Conservation (phyloP, 768 basidiomycete species). For the Cyathus striatus region DNA sequence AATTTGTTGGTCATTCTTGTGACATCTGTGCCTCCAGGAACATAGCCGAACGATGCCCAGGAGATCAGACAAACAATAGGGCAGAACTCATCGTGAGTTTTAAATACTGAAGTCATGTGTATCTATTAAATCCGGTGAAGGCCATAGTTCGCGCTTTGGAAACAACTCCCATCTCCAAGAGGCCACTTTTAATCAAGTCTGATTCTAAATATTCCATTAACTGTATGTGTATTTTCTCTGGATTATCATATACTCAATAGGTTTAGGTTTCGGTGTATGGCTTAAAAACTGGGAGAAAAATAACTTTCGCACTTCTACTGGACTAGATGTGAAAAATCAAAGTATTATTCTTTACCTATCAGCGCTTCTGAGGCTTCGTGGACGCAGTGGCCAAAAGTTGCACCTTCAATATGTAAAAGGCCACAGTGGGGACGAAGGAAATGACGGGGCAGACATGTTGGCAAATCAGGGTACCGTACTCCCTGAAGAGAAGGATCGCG, state of each 20-base stretch:
- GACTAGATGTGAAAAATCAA: slow-evolving; percentile 66
- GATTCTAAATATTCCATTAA: slow-evolving; percentile 84
- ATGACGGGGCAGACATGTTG: slow-evolving; percentile 79
- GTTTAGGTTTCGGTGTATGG: slow-evolving; percentile 67
- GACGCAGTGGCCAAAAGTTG: slow-evolving; percentile 46
- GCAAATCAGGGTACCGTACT: slow-evolving; percentile 55
- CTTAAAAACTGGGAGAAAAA: slow-evolving; percentile 60
- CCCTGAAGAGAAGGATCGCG: slow-evolving; percentile 39
- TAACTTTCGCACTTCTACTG: slow-evolving; percentile 40
- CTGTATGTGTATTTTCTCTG: slow-evolving; percentile 47
- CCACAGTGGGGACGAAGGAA: slow-evolving; percentile 74
- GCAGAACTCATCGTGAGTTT: slow-evolving; percentile 78
- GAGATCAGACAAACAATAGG: slow-evolving; percentile 81
- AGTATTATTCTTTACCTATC: slow-evolving; percentile 67
- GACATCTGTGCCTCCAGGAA: slow-evolving; percentile 46
- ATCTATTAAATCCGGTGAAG: slow-evolving; percentile 31
- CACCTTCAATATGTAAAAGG: slow-evolving; percentile 71
- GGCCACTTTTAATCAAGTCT: slow-evolving; percentile 68
- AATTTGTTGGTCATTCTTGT: background rate
- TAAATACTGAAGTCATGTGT: background rate
- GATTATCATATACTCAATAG: background rate
- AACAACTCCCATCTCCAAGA: slow-evolving; percentile 50
- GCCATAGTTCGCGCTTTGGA: slow-evolving; percentile 83
- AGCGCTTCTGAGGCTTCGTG: slow-evolving; percentile 53
- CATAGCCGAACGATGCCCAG: slow-evolving; percentile 76